Evolutionary conservation across 1,284 basidiomycete genomes (phyloP).

Genomic region (Pisolithus thermaeus): DNA sequence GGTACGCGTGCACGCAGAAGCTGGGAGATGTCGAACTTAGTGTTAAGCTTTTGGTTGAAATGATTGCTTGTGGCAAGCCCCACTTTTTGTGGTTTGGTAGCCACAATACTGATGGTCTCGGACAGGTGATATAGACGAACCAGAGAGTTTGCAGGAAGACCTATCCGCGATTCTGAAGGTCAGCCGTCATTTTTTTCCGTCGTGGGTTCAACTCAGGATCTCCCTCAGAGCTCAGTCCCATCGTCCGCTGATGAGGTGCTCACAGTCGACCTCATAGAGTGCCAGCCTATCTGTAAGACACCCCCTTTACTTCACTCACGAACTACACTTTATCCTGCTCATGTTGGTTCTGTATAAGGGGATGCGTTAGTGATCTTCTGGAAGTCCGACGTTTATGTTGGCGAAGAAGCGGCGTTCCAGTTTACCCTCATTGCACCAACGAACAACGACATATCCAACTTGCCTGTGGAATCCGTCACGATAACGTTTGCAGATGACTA

Average conservation of each 20-base stretch:
- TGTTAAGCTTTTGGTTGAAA: conserved; percentile 70
- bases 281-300: conserved; percentile 56
- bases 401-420: conserved; percentile 67
- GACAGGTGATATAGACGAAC: conserved; percentile 38
- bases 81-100: neutral
- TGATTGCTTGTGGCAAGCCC: conserved; percentile 67
- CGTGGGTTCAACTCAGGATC: conserved; percentile 1
- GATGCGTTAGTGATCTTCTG: conserved; percentile 66
- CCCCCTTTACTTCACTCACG: neutral
- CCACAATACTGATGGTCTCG: conserved; percentile 2
- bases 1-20: conserved; percentile 75
- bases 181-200: conserved; percentile 2
- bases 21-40: conserved; percentile 72
- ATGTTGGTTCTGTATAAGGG: conserved; percentile 39
- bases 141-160: conserved; percentile 53
- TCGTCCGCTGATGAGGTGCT: conserved; percentile 47
- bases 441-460: conserved; percentile 38
- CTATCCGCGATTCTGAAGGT: conserved; percentile 67
- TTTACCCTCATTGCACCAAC: conserved; percentile 50
- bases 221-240: conserved; percentile 60
- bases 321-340: neutral
- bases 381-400: conserved; percentile 53
- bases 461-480: conserved; percentile 56
- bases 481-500: conserved; percentile 49
- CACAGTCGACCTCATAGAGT: conserved; percentile 57